phyloP scores from a whole-genome alignment of 2,329 filamentous ascomycete genomes.

The Colletotrichum sp. region DNA sequence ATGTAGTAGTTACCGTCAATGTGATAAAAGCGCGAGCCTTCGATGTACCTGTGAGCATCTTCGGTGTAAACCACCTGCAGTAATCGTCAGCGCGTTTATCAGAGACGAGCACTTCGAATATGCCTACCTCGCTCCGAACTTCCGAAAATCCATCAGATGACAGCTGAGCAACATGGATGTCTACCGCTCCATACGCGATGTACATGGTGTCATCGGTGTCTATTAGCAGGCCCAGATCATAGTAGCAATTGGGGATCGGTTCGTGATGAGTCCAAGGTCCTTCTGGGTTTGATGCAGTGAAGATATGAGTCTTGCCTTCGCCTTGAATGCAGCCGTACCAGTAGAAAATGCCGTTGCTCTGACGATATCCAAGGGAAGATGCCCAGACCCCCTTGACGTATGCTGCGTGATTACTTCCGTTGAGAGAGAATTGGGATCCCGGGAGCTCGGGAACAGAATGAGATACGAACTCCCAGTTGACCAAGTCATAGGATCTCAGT shows the following conservation, averaged over 20 bases:
- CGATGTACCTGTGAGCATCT: conserved; percentile 32
- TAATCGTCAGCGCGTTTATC: background rate
- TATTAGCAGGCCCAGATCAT: conserved; percentile 50
- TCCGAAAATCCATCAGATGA: conserved; percentile 47
- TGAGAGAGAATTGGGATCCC: conserved; percentile 46
- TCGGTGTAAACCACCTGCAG: background rate
- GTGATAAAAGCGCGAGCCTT: conserved; percentile 61
- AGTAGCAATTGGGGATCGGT: conserved; percentile 40
- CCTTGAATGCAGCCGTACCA: conserved; percentile 12
- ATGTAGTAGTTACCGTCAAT: conserved; percentile 60
- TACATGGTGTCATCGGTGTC: conserved; percentile 55
- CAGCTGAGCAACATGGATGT: conserved; percentile 47
- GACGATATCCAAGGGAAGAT: conserved; percentile 49
- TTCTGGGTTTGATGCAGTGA: conserved; percentile 24
- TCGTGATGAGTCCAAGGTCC: background rate
- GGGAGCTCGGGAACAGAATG: conserved; percentile 44
- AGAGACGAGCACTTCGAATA: background rate
- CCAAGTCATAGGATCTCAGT: conserved; percentile 54
- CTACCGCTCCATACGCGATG: conserved; percentile 45
- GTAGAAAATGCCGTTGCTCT: conserved; percentile 16
- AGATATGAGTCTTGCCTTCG: conserved; percentile 17
- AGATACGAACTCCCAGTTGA: conserved; percentile 47
- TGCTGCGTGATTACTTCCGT: conserved; percentile 38
- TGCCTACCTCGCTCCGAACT: conserved; percentile 35
- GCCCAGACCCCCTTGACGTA: conserved; percentile 64